phyloP scores from a whole-genome alignment of 2,329 filamentous ascomycete genomes.

The Ceratocystis smalleyi region DNA sequence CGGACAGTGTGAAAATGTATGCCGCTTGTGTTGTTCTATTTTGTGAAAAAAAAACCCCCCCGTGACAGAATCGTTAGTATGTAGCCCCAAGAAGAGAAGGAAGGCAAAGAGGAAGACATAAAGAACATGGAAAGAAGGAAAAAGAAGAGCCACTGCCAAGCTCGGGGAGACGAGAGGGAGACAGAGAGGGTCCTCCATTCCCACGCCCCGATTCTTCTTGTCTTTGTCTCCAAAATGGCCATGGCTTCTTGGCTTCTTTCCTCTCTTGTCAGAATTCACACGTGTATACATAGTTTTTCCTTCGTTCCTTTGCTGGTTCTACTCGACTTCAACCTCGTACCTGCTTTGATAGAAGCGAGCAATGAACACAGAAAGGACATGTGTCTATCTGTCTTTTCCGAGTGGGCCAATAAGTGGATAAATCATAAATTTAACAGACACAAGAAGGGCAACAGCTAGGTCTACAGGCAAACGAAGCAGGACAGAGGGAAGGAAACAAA shows the following conservation, averaged over 20 bases:
- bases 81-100: background rate
- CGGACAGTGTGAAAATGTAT: no score
- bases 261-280: background rate
- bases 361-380: background rate
- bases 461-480: background rate
- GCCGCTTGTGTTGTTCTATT: no score
- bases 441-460: background rate
- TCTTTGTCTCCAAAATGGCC: background rate
- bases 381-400: background rate
- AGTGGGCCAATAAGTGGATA: background rate
- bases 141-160: background rate
- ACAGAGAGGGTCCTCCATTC: background rate
- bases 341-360: background rate
- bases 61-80: background rate
- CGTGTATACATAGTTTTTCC: background rate
- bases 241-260: background rate
- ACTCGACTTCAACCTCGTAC: background rate
- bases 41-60: background rate
- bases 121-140: background rate
- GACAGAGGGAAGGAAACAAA: background rate
- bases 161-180: background rate
- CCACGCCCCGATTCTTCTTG: background rate
- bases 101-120: background rate
- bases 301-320: background rate
- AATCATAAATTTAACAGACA: background rate